Percentiles rank a stretch among this genome's conserved stretches.
phyloP scores from a whole-genome alignment of 2,329 filamentous ascomycete genomes.

The Hypoxylon sp. region DNA sequence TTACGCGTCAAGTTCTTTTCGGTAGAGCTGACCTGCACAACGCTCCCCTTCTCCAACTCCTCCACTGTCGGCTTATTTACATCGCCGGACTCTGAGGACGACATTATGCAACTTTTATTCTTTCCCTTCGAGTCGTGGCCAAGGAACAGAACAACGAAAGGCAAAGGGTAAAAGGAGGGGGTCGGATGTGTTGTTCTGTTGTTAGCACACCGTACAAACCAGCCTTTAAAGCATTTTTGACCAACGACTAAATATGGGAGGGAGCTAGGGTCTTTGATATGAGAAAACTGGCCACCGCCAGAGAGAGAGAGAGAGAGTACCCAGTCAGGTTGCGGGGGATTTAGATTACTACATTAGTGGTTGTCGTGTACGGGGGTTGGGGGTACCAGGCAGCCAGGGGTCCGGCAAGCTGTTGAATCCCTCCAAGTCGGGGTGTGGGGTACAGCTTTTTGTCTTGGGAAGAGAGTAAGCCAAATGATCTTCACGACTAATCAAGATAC shows the following conservation, averaged over 20 bases:
- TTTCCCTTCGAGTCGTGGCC: constrained; percentile 17
- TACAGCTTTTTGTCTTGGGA: constrained; percentile 29
- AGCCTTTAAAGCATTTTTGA: constrained; percentile 32
- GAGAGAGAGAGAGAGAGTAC: neutral
- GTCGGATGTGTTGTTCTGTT: constrained; percentile 10
- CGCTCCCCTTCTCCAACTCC: constrained; percentile 49
- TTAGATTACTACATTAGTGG: constrained; percentile 45
- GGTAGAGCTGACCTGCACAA: constrained; percentile 29
- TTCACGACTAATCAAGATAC: constrained; percentile 18
- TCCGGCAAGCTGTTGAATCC: constrained; percentile 23
- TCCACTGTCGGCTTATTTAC: constrained; percentile 46
- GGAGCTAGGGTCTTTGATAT: constrained; percentile 8
- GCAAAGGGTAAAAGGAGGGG: constrained; percentile 5
- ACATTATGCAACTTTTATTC: constrained; percentile 23
- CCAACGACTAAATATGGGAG: constrained; percentile 32
- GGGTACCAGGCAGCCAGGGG: constrained; percentile 26
- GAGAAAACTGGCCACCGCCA: constrained; percentile 1
- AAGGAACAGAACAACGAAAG: constrained; percentile 7
- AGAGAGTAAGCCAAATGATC: constrained; percentile 42
- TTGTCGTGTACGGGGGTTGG: constrained; percentile 14
- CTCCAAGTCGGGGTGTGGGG: constrained; percentile 39
- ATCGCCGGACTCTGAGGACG: constrained; percentile 33
- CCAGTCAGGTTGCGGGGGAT: constrained; percentile 37
- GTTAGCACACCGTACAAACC: constrained; percentile 17
- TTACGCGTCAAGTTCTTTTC: constrained; percentile 57